Conservation (phyloP, 352 stramenopile genomes). For the Peronospora belbahrii region DNA sequence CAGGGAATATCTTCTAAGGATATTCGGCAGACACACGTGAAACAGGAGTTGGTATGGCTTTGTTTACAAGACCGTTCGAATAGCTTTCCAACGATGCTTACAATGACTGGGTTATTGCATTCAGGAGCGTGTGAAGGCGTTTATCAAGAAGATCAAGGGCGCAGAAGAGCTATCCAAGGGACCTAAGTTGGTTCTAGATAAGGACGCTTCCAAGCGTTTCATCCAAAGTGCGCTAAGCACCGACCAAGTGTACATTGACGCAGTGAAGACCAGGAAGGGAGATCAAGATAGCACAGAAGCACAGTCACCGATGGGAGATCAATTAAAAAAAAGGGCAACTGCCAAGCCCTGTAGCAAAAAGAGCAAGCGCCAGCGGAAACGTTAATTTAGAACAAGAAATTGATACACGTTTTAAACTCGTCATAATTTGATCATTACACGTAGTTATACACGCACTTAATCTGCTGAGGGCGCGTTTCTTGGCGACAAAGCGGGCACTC, state of each 20-base stretch:
- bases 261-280: slow-evolving; percentile 44
- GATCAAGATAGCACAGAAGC: slow-evolving; percentile 18
- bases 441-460: slow-evolving; percentile 90
- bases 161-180: slow-evolving; percentile 76
- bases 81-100: not conserved
- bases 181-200: slow-evolving; percentile 67
- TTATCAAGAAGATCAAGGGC: slow-evolving; percentile 88
- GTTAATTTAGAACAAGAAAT: slow-evolving; percentile 22
- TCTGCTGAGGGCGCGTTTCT: slow-evolving; percentile 80
- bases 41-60: slow-evolving; percentile 66
- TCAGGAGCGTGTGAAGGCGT: slow-evolving; percentile 79
- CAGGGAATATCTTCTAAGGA: slow-evolving; percentile 84
- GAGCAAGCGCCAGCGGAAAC: slow-evolving; percentile 45
- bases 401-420: slow-evolving; percentile 1
- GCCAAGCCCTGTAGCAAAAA: slow-evolving; percentile 37
- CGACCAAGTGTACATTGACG: slow-evolving; percentile 78
- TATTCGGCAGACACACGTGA: slow-evolving; percentile 84
- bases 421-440: slow-evolving; percentile 42
- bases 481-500: slow-evolving; percentile 88
- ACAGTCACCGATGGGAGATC: slow-evolving; percentile 34
- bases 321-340: slow-evolving; percentile 19
- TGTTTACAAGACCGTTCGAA: not conserved
- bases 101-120: not conserved
- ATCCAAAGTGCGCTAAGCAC: slow-evolving; percentile 80
- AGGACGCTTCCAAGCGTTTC: slow-evolving; percentile 71